Conservation (phyloP, 2,329 filamentous ascomycete genomes). For the Mycogone perniciosa region DNA sequence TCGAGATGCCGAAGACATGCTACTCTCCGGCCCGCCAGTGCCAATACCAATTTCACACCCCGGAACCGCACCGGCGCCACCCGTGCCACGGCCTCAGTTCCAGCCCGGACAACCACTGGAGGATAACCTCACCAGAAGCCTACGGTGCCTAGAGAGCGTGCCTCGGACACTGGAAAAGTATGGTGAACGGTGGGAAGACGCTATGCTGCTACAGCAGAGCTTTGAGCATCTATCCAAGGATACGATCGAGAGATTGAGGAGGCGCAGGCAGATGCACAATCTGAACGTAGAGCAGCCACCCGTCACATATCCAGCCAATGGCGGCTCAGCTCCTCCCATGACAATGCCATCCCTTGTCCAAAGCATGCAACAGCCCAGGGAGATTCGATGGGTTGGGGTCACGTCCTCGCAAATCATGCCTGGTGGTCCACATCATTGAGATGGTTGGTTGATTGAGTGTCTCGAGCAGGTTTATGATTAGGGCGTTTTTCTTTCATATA, state of each 20-base stretch:
- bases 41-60: slow-evolving; percentile 39
- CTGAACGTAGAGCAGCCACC: slow-evolving; percentile 26
- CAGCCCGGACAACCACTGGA: slow-evolving; percentile 30
- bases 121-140: slow-evolving; percentile 49
- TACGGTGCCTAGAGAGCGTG: slow-evolving; percentile 49
- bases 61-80: slow-evolving; percentile 45
- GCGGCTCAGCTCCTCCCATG: background rate
- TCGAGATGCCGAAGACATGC: slow-evolving; percentile 49
- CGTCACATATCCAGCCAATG: slow-evolving; percentile 14
- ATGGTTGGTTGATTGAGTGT: background rate
- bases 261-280: slow-evolving; percentile 30
- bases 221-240: slow-evolving; percentile 47
- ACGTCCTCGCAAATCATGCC: slow-evolving; percentile 19
- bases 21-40: slow-evolving; percentile 45
- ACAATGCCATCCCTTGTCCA: slow-evolving; percentile 4
- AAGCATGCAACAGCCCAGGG: slow-evolving; percentile 13
- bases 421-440: slow-evolving; percentile 6
- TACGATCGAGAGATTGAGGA: slow-evolving; percentile 37
- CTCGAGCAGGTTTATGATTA: background rate
- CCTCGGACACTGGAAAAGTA: slow-evolving; percentile 49
- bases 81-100: slow-evolving; percentile 41
- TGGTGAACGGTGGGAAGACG: slow-evolving; percentile 54
- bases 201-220: slow-evolving; percentile 44
- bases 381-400: slow-evolving; percentile 17
- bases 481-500: background rate